Conservation (phyloP, 805 yeast genomes). For the Vanderwaltozyma verrucispora region DNA sequence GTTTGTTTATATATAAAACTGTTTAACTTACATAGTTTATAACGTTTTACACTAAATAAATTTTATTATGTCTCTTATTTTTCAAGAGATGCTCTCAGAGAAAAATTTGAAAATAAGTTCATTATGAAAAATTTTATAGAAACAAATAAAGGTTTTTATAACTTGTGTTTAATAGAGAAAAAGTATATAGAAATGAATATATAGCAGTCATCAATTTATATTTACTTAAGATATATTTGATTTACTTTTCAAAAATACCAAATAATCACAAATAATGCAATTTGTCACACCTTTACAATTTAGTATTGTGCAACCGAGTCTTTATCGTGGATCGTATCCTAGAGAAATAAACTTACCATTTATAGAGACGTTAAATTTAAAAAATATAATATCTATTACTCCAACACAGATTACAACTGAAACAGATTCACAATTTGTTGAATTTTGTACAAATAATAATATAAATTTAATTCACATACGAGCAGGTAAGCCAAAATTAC, state of each 20-base stretch:
- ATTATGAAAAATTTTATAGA: too few species aligned
- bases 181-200: too few species aligned
- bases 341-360: constrained; percentile 62
- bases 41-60: too few species aligned
- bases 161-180: too few species aligned
- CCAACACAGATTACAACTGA: constrained; percentile 53
- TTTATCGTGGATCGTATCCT: constrained; percentile 85
- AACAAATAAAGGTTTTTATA: too few species aligned
- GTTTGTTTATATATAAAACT: too few species aligned
- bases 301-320: constrained; percentile 53
- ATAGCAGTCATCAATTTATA: too few species aligned
- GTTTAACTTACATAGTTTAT: too few species aligned
- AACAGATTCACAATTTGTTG: constrained; percentile 39
- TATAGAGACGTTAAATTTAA: constrained; percentile 51
- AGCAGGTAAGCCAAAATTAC: constrained; percentile 32
- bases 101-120: too few species aligned
- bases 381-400: constrained; percentile 66
- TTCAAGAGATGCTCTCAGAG: too few species aligned
- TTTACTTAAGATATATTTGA: not conserved
- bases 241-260: not conserved
- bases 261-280: not conserved
- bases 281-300: constrained; percentile 71
- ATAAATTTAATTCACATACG: constrained; percentile 61
- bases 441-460: constrained; percentile 43
- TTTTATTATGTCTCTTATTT: too few species aligned